Base-by-base conservation (phyloP, 2,329 filamentous ascomycete species). In the Aspergillus alliaceus region DNA sequence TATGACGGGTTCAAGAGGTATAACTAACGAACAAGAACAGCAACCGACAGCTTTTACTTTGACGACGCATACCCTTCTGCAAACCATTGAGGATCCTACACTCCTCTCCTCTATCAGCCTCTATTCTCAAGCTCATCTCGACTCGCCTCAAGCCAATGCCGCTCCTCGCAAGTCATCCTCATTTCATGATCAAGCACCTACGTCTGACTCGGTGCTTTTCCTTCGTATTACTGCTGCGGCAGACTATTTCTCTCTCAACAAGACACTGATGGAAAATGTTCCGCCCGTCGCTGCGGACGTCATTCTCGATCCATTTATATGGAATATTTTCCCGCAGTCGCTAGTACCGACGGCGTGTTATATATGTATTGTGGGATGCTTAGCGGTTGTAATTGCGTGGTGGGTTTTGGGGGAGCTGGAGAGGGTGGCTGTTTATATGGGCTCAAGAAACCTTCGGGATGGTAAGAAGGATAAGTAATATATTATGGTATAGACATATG, bases 41-140 rank as follows among this genome's bases (percentile, higher is more conserved):
- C 89, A 96, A 87, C 93, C 93, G 44, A 96, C 93, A 0, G 78
- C 83, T 24, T 96, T 97, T 77, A 81, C 78, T 60, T 78, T 97
- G 22, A 80, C 86, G 58, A 85, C 87, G 1, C 86, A 86, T 70
- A 77, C 86, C 32, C 69, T 91, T 14, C 71, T 81, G 22, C 74
- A 82, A 24, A 84, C 91, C 51, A 86, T 89, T 65, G 79, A 84
- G 42, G 83, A 82, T 0, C 81, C 87, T 4, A 77, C 82, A 9
- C 81, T 96, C 27, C 79, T 89, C 60, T 79, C 84, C 22, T 88
- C 90, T 1, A 77, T 96, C 14, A 83, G 82, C 53, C 71, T 76
- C 31, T 91, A 87, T 74, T 84, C 87, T 34, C 76, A 82, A 58
- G 73, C 78, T 4, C 81, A 79, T 14, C 81, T 82, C 54, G 60